Conservation (phyloP, 2,329 filamentous ascomycete species). For the Monascus ruber region DNA sequence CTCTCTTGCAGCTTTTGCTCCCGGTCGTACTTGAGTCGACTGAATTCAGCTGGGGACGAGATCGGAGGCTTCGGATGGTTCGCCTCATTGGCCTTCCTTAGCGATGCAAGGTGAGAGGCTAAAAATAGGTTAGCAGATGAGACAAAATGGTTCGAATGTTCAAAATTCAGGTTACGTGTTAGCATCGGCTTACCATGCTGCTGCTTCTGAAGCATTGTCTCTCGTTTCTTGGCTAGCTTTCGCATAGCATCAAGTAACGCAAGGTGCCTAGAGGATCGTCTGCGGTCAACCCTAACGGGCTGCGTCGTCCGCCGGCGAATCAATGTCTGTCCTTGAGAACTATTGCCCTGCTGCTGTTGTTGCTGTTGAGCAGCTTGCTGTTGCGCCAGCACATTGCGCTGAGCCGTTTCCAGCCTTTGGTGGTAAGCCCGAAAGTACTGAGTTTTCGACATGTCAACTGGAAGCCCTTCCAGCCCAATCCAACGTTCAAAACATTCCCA, state of each 20-base stretch:
- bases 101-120: constrained; percentile 60
- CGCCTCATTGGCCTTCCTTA: constrained; percentile 69
- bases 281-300: constrained; percentile 74
- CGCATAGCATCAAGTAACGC: constrained; percentile 89
- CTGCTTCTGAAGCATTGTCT: constrained; percentile 74
- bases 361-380: constrained; percentile 42
- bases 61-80: constrained; percentile 47
- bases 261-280: constrained; percentile 75
- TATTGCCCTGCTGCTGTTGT: constrained; percentile 40
- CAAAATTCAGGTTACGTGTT: too few relatives aligned
- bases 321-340: constrained; percentile 42
- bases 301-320: constrained; percentile 58
- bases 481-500: constrained; percentile 99
- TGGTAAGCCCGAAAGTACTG: constrained; percentile 80
- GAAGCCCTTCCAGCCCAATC: constrained; percentile 82
- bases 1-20: constrained; percentile 56
- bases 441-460: constrained; percentile 87
- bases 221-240: constrained; percentile 88
- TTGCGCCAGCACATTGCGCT: constrained; percentile 47
- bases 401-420: constrained; percentile 50
- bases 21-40: constrained; percentile 73
- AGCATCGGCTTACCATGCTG: constrained; percentile 49
- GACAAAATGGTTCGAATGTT: too few relatives aligned
- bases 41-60: constrained; percentile 82
- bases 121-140: constrained; percentile 1